Evolutionary conservation across 306 rosid genomes (phyloP).

Genomic region (Quercus glauca): DNA sequence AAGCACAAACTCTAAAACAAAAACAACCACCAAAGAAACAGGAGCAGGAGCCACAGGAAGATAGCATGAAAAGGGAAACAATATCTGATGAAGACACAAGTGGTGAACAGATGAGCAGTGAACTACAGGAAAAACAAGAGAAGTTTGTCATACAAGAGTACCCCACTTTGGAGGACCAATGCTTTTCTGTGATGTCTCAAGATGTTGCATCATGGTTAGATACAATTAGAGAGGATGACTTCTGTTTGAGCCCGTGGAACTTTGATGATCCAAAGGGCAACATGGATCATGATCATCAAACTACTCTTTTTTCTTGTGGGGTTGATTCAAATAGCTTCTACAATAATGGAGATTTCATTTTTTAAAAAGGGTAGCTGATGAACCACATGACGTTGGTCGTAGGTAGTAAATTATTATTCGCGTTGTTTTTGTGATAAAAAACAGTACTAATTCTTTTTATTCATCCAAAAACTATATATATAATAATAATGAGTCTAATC

Average conservation of each 20-base stretch:
- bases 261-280: conserved; percentile 25
- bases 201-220: conserved; percentile 29
- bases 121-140: background rate
- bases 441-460: background rate
- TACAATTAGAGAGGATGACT: conserved; percentile 17
- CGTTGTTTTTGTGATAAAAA: background rate
- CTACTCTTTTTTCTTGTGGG: conserved; percentile 3
- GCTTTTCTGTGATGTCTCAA: conserved; percentile 18
- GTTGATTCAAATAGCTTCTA: background rate
- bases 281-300: background rate
- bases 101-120: too few relatives aligned
- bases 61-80: background rate
- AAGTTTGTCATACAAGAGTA: background rate
- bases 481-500: background rate
- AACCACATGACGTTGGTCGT: background rate
- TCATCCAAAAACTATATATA: background rate
- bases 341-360: background rate
- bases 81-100: background rate
- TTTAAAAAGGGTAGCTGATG: background rate
- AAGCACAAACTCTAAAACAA: conserved; percentile 28
- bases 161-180: conserved; percentile 18
- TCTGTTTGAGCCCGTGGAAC: conserved; percentile 47
- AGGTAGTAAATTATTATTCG: background rate
- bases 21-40: conserved; percentile 1
- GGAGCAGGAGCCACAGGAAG: conserved; percentile 5